phyloP scores from a whole-genome alignment of 2,329 filamentous ascomycete genomes.

The Fulvia fulva region DNA sequence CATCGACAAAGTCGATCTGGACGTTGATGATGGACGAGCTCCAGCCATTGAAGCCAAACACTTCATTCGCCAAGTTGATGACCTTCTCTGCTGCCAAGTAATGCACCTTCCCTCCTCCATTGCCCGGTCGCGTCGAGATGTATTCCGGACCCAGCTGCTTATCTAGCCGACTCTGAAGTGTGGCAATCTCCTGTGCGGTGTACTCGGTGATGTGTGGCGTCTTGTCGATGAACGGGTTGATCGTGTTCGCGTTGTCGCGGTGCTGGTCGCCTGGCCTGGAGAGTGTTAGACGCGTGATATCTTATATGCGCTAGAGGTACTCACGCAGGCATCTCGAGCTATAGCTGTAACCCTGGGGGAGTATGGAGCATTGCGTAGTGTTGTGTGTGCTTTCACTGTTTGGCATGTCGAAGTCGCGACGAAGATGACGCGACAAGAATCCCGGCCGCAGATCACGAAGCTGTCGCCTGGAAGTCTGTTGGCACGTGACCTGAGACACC shows the following conservation, averaged over 20 bases:
- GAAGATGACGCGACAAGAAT: slow-evolving; percentile 2
- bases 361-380: slow-evolving; percentile 4
- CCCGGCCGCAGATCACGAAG: neutral
- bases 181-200: slow-evolving; percentile 86
- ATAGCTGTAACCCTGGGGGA: neutral
- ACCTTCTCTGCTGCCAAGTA: slow-evolving; percentile 96
- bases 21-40: slow-evolving; percentile 93
- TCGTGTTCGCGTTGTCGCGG: slow-evolving; percentile 37
- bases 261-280: slow-evolving; percentile 36
- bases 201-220: slow-evolving; percentile 69
- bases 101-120: slow-evolving; percentile 80
- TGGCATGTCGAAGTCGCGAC: slow-evolving; percentile 2
- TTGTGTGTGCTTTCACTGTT: slow-evolving; percentile 8
- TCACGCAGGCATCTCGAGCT: slow-evolving; percentile 30
- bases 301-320: slow-evolving; percentile 3
- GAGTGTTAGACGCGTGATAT: slow-evolving; percentile 7
- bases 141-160: slow-evolving; percentile 95
- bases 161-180: slow-evolving; percentile 78
- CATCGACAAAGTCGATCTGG: slow-evolving; percentile 92
- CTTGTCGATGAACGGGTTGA: slow-evolving; percentile 77
- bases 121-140: slow-evolving; percentile 79
- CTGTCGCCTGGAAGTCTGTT: neutral
- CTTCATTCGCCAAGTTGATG: slow-evolving; percentile 89
- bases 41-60: slow-evolving; percentile 98
- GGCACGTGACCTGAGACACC: slow-evolving; percentile 1